Percentiles rank a stretch among this genome's conserved stretches.
These are phyloP conservation scores for Hymenoscyphus repandus DNA, from an alignment of 2,329 filamentous ascomycete genomes.

Conservation along the genomic window DNA sequence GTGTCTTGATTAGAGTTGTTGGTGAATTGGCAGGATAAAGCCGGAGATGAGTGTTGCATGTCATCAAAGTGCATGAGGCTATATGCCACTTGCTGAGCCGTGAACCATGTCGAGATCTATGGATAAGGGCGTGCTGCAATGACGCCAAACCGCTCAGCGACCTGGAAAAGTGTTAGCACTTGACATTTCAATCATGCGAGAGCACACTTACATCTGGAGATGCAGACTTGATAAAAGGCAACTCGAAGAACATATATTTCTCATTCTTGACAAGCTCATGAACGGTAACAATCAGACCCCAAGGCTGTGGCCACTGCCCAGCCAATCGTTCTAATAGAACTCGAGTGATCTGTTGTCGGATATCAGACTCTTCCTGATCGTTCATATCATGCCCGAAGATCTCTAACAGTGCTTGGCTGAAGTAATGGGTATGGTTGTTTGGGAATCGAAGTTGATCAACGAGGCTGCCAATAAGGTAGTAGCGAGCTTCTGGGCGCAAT, in stretches of 20 bases:
- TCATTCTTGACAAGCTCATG: constrained; percentile 89
- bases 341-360: constrained; percentile 86
- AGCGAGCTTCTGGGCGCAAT: constrained; percentile 71
- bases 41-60: neutral
- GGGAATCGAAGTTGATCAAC: constrained; percentile 89
- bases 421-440: constrained; percentile 87
- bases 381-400: constrained; percentile 73
- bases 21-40: neutral
- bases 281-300: constrained; percentile 86
- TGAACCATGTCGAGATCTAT: constrained; percentile 5
- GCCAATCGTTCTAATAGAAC: constrained; percentile 83
- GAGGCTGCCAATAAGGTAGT: constrained; percentile 78
- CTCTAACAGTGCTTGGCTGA: constrained; percentile 77
- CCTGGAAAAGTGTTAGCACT: constrained; percentile 15
- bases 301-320: constrained; percentile 88
- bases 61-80: neutral
- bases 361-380: constrained; percentile 71
- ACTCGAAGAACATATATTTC: constrained; percentile 85
- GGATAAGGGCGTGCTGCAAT: constrained; percentile 22
- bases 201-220: constrained; percentile 67
- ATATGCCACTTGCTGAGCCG: neutral
- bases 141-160: constrained; percentile 29
- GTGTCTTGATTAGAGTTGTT: constrained; percentile 5
- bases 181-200: neutral
- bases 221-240: constrained; percentile 79